Evolutionary conservation across 108 stramenopile genomes (phyloP).

Genomic region (Discostella pseudostelligera): DNA sequence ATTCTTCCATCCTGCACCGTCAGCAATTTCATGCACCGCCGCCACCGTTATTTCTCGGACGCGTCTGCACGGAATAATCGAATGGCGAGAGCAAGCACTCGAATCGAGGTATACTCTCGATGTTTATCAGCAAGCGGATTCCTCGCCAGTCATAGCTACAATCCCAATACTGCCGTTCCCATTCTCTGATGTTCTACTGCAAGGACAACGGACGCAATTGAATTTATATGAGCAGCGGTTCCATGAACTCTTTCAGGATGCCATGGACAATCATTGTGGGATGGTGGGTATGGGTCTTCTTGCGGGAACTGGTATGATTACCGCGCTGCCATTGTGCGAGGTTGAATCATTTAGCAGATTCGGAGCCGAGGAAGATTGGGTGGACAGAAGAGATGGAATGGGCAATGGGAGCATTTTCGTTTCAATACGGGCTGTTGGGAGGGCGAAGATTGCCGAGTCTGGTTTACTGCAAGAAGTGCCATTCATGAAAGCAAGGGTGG

Average conservation of each 20-base stretch:
- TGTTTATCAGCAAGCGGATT: conserved; percentile 2
- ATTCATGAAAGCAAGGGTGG: conserved; percentile 61
- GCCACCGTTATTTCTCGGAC: background rate
- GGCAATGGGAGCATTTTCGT: conserved; percentile 64
- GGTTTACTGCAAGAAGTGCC: conserved; percentile 63
- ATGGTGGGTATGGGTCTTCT: conserved; percentile 80
- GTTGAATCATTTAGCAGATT: conserved; percentile 64
- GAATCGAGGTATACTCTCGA: conserved; percentile 29
- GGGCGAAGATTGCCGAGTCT: conserved; percentile 51
- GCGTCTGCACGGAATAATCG: conserved; percentile 14
- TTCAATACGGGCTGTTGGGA: conserved; percentile 66
- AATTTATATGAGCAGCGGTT: conserved; percentile 82
- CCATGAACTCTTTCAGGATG: conserved; percentile 63
- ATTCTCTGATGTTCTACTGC: conserved; percentile 63
- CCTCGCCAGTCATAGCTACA: background rate
- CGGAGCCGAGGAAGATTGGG: conserved; percentile 13
- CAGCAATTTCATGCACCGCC: background rate
- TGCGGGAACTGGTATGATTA: conserved; percentile 63
- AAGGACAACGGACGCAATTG: conserved; percentile 74
- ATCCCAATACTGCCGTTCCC: conserved; percentile 80
- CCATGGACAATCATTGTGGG: conserved; percentile 60
- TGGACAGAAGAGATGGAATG: conserved; percentile 53
- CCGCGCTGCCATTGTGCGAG: conserved; percentile 75
- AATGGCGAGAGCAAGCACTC: conserved; percentile 43
- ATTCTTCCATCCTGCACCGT: conserved; percentile 5